Evolutionary conservation across 345 rosid species (phyloP).

Genomic region (Schrenkiella parvula): DNA sequence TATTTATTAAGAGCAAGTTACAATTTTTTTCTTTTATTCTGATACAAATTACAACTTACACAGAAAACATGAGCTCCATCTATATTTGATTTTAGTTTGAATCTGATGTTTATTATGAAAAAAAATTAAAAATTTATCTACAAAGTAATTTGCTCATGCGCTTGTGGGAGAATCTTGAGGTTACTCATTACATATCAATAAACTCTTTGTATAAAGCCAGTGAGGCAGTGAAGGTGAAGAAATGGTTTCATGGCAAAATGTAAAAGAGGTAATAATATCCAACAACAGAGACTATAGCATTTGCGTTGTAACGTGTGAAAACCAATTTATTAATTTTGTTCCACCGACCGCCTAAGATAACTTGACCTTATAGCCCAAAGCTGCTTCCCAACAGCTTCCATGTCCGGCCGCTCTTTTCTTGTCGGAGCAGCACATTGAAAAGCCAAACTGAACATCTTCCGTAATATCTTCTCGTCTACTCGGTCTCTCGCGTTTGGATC

Average conservation of each 20-base stretch:
- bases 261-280: not conserved
- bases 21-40: too few species aligned
- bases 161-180: not conserved
- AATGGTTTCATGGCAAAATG: conserved; percentile 8
- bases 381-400: conserved; percentile 77
- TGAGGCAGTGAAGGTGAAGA: not conserved
- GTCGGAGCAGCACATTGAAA: conserved; percentile 86
- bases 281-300: conserved; percentile 10
- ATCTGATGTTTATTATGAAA: too few species aligned
- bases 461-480: conserved; percentile 43
- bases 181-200: not conserved
- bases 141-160: too few species aligned
- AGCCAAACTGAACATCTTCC: conserved; percentile 72
- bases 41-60: too few species aligned
- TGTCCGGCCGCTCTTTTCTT: conserved; percentile 71
- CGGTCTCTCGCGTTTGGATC: conserved; percentile 63
- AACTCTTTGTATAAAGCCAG: not conserved
- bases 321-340: not conserved
- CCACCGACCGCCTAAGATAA: conserved; percentile 42
- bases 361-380: conserved; percentile 89
- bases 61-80: too few species aligned
- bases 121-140: too few species aligned
- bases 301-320: not conserved
- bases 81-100: too few species aligned
- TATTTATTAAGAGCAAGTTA: too few species aligned